phyloP scores from a whole-genome alignment of 2,329 filamentous ascomycete genomes.

The Scedosporium aurantiacum region DNA sequence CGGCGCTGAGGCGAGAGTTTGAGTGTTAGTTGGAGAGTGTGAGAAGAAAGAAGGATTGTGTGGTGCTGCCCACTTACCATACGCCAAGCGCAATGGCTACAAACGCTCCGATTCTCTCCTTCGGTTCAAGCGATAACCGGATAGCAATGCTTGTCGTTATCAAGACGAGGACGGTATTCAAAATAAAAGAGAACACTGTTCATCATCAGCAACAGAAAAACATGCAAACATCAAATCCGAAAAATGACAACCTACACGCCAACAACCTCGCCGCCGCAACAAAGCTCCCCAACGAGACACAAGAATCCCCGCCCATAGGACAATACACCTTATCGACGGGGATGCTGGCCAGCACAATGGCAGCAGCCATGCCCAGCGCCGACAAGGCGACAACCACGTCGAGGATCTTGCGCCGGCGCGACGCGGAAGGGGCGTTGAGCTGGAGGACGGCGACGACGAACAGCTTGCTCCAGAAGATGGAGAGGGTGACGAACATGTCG shows the following conservation, averaged over 20 bases:
- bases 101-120: background rate
- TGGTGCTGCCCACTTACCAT: background rate
- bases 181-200: background rate
- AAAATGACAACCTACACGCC: background rate
- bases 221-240: background rate
- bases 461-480: slow-evolving; percentile 3
- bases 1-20: background rate
- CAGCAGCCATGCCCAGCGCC: background rate
- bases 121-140: background rate
- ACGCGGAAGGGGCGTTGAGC: background rate
- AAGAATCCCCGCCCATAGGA: background rate
- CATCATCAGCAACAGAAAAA: background rate
- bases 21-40: background rate
- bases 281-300: background rate
- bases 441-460: background rate
- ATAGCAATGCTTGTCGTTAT: background rate
- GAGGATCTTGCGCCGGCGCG: background rate
- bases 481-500: slow-evolving; percentile 4
- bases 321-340: slow-evolving; percentile 1
- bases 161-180: background rate
- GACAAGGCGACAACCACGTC: background rate
- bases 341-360: background rate
- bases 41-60: too few species aligned
- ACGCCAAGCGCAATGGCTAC: background rate
- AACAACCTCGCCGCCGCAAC: background rate